Evolutionary conservation across 306 rosid genomes (phyloP).

Genomic region (Ammopiptanthus mongolicus): DNA sequence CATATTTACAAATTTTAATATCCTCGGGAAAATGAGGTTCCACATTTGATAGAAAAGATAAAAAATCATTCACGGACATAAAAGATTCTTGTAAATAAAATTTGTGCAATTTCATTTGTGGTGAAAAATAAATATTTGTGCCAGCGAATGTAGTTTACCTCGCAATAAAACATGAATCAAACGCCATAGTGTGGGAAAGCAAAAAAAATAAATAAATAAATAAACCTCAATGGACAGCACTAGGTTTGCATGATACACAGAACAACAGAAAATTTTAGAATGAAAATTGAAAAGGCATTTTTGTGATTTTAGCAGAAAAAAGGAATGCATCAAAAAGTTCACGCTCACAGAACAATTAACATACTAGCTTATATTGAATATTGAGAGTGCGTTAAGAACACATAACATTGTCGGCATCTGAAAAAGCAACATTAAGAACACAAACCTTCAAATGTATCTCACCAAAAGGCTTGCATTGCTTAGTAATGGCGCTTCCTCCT

Average conservation of each 20-base stretch:
- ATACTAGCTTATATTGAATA: background rate
- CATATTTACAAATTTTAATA: too few species aligned
- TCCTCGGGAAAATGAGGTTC: too few species aligned
- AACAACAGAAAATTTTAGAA: background rate
- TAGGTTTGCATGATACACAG: background rate
- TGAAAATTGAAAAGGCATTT: background rate
- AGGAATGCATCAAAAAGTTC: background rate
- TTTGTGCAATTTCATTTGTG: too few species aligned
- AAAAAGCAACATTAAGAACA: background rate
- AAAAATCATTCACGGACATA: too few species aligned
- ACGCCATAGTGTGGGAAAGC: too few species aligned
- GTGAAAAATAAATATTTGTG: too few species aligned
- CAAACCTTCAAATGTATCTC: conserved; percentile 96
- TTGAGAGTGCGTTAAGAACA: background rate
- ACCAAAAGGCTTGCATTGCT: conserved; percentile 89
- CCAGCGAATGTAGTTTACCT: too few species aligned
- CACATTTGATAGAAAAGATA: too few species aligned
- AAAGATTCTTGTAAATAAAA: too few species aligned
- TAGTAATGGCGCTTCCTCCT: background rate
- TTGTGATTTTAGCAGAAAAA: background rate
- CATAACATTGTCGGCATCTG: background rate
- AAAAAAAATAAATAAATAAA: too few species aligned
- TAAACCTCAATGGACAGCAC: background rate
- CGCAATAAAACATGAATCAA: too few species aligned
- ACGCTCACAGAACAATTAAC: background rate